phyloP scores from a whole-genome alignment of 2,329 filamentous ascomycete species.

The Blastomyces percursus region DNA sequence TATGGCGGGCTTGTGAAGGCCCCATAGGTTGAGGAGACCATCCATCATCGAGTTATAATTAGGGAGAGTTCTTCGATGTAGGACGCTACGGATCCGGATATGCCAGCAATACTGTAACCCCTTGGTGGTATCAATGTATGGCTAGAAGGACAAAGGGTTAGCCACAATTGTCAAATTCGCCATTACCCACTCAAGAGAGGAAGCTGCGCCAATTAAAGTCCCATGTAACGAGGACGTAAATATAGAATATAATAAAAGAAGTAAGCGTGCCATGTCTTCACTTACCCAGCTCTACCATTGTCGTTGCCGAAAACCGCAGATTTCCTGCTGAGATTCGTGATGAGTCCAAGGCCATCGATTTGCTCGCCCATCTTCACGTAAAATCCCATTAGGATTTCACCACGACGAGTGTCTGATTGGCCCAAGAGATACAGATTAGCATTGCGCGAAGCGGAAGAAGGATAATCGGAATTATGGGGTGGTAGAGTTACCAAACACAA shows the following conservation, averaged over 20 bases:
- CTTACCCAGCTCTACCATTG: constrained; percentile 70
- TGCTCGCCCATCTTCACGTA: constrained; percentile 65
- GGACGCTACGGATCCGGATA: constrained; percentile 66
- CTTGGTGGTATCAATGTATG: constrained; percentile 79
- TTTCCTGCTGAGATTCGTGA: constrained; percentile 79
- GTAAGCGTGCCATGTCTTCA: constrained; percentile 17
- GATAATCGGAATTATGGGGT: background rate
- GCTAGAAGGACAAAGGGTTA: constrained; percentile 36
- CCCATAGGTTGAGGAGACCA: constrained; percentile 11
- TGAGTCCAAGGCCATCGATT: constrained; percentile 77
- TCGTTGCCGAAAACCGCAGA: constrained; percentile 77
- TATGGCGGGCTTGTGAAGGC: constrained; percentile 11
- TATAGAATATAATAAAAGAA: background rate
- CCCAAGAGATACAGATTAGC: constrained; percentile 8
- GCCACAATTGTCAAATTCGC: background rate
- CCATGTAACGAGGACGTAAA: background rate
- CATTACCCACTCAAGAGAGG: background rate
- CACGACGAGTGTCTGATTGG: constrained; percentile 61
- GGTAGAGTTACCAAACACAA: constrained; percentile 55
- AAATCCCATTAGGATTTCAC: constrained; percentile 82
- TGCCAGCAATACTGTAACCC: constrained; percentile 78
- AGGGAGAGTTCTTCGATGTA: constrained; percentile 83
- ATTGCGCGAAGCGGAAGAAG: background rate
- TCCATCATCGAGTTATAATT: constrained; percentile 56
- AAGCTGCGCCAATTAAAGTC: background rate